Evolutionary conservation across 1,284 basidiomycete genomes (phyloP).

Genomic region (Cutaneotrichosporon dermatis): DNA sequence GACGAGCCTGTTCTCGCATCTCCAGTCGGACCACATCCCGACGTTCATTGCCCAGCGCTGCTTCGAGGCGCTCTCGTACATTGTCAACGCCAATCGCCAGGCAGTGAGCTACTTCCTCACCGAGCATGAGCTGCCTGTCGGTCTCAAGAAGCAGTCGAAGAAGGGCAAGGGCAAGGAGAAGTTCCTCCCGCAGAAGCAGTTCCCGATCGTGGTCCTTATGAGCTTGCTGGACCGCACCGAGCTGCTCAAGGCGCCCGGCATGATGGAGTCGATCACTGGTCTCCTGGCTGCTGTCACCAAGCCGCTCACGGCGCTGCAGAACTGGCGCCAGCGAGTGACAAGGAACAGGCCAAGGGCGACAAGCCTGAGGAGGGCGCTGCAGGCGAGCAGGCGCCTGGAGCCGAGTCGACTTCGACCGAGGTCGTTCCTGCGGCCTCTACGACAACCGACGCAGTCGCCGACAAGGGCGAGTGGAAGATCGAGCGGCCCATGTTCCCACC

Average conservation of each 20-base stretch:
- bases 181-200: conserved; percentile 71
- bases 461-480: conserved; percentile 8
- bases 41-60: conserved; percentile 89
- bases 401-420: neutral
- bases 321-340: conserved; percentile 7
- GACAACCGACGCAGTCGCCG: conserved; percentile 12
- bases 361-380: neutral
- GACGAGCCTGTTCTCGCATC: conserved; percentile 60
- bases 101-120: conserved; percentile 88
- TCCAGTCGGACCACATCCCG: conserved; percentile 77
- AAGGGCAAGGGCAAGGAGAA: conserved; percentile 94
- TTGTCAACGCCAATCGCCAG: conserved; percentile 74
- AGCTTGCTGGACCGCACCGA: conserved; percentile 78
- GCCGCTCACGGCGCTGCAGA: conserved; percentile 55
- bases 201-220: conserved; percentile 81
- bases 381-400: neutral
- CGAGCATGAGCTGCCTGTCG: conserved; percentile 79
- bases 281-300: conserved; percentile 81
- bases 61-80: conserved; percentile 78
- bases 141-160: conserved; percentile 57
- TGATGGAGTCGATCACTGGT: conserved; percentile 84
- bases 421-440: conserved; percentile 1
- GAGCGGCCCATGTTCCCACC: conserved; percentile 74
- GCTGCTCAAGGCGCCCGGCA: conserved; percentile 75
- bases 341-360: conserved; percentile 4